phyloP scores from a whole-genome alignment of 2,329 filamentous ascomycete genomes.

The Neoarthrinium moseri region DNA sequence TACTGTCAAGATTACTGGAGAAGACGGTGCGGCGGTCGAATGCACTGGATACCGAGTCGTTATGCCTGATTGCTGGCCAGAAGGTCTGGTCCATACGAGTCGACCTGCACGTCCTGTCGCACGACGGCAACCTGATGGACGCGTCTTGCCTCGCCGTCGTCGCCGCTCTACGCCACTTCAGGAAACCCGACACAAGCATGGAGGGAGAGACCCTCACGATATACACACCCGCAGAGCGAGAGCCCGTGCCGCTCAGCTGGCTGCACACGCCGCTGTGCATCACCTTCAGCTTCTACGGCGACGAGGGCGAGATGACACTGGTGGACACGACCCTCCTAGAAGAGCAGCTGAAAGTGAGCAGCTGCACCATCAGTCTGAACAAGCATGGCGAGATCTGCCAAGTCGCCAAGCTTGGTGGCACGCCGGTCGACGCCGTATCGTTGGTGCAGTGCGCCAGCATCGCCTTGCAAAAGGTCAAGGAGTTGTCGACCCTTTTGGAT shows the following conservation, averaged over 20 bases:
- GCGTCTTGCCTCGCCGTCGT: constrained; percentile 83
- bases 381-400: constrained; percentile 88
- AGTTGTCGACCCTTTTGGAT: constrained; percentile 73
- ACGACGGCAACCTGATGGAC: constrained; percentile 89
- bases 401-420: constrained; percentile 85
- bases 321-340: constrained; percentile 73
- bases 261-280: constrained; percentile 90
- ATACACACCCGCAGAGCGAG: constrained; percentile 80
- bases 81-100: constrained; percentile 92
- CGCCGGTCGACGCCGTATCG: constrained; percentile 74
- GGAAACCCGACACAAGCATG: constrained; percentile 84
- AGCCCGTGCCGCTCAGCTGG: constrained; percentile 86
- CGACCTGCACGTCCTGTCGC: constrained; percentile 87
- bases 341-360: constrained; percentile 72
- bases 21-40: constrained; percentile 91
- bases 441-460: constrained; percentile 74
- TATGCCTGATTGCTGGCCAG: constrained; percentile 86
- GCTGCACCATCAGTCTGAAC: constrained; percentile 82
- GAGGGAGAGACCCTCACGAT: constrained; percentile 82
- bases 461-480: constrained; percentile 77
- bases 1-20: constrained; percentile 86
- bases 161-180: constrained; percentile 86
- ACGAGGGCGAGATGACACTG: constrained; percentile 68
- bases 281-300: constrained; percentile 81
- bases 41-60: constrained; percentile 90